phyloP scores from a whole-genome alignment of 169 alveolate species.

The Plasmodium inui region DNA sequence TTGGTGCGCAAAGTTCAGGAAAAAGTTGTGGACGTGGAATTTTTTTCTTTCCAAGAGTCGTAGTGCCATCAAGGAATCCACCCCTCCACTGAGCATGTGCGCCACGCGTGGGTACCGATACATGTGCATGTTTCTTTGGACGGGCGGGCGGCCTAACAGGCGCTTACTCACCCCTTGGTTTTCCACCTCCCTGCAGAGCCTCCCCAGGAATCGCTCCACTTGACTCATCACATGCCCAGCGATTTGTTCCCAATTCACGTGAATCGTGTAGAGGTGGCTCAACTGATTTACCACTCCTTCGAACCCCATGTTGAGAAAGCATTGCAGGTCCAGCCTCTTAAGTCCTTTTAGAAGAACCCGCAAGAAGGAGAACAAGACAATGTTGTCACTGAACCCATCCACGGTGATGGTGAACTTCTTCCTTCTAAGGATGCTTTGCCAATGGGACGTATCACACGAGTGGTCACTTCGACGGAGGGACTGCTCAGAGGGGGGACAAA shows the following conservation, averaged over 20 bases:
- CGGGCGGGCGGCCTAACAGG: neutral
- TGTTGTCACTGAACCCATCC: constrained; percentile 59
- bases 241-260: constrained; percentile 27
- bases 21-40: constrained; percentile 26
- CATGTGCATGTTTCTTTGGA: neutral
- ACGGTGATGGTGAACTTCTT: constrained; percentile 16
- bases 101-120: constrained; percentile 54
- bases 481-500: neutral
- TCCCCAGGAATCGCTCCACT: neutral
- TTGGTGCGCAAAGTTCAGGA: constrained; percentile 7
- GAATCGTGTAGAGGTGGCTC: constrained; percentile 1
- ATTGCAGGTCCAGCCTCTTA: neutral
- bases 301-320: constrained; percentile 16
- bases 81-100: constrained; percentile 72
- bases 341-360: constrained; percentile 11
- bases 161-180: neutral
- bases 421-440: neutral
- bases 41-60: constrained; percentile 47
- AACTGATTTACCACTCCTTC: neutral
- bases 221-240: neutral
- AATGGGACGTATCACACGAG: neutral
- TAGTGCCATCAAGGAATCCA: constrained; percentile 66
- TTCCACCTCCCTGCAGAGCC: neutral
- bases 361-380: constrained; percentile 25
- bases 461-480: neutral